Conservation (phyloP, 106 monocot species). For the Chionographis japonica region DNA sequence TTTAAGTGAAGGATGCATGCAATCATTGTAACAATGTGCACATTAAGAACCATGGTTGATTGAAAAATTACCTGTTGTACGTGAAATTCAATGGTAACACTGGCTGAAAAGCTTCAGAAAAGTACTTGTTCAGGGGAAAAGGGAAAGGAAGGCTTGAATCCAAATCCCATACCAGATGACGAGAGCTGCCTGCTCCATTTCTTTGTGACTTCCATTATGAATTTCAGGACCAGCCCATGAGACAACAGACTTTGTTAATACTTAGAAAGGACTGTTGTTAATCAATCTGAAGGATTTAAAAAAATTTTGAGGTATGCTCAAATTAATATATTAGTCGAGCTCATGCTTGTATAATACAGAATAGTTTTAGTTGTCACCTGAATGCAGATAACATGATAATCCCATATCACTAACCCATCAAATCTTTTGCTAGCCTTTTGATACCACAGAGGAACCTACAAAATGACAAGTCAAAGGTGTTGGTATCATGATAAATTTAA, state of each 20-base stretch:
- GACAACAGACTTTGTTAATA: not conserved
- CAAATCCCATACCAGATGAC: constrained; percentile 74
- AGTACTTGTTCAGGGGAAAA: constrained; percentile 38
- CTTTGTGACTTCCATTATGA: constrained; percentile 25
- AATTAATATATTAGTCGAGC: not conserved
- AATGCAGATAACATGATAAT: constrained; percentile 94
- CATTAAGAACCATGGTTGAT: not conserved
- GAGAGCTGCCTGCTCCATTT: constrained; percentile 12
- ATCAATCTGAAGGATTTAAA: no score
- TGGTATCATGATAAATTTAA: not conserved
- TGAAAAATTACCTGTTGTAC: constrained; percentile 46
- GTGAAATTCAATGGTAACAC: constrained; percentile 16
- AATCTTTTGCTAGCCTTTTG: constrained; percentile 68
- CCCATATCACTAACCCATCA: constrained; percentile 82
- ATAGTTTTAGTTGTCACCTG: constrained; percentile 44
- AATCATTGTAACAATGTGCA: no score
- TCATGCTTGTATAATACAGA: not conserved
- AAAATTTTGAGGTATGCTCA: no score
- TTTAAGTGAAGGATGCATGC: no score
- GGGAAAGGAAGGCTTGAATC: constrained; percentile 82
- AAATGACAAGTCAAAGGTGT: constrained; percentile 1
- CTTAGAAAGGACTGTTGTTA: no score
- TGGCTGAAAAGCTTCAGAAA: constrained; percentile 50
- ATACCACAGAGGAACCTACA: constrained; percentile 74
- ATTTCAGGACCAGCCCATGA: constrained; percentile 5